These are phyloP conservation scores for Fusarium piperis DNA, from an alignment of 2,329 filamentous ascomycete species.

Conservation along the genomic window DNA sequence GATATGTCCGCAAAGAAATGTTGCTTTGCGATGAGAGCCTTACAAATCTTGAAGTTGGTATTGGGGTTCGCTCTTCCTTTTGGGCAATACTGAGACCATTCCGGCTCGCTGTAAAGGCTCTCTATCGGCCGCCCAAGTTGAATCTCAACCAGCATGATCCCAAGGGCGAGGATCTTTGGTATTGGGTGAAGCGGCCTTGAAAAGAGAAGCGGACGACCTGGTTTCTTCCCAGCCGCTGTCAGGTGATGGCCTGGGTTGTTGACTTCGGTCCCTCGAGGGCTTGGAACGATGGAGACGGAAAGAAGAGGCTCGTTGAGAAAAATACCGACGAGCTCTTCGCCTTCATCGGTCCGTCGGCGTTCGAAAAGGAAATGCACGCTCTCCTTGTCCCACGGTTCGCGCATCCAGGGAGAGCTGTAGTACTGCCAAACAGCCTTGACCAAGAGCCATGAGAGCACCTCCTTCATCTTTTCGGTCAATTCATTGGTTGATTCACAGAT, in stretches of 20 bases:
- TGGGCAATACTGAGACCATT: neutral
- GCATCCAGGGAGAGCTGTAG: neutral
- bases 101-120: neutral
- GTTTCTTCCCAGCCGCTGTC: neutral
- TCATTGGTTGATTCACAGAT: neutral
- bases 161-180: neutral
- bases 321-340: neutral
- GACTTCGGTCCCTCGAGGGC: neutral
- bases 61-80: neutral
- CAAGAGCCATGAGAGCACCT: neutral
- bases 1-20: neutral
- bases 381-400: neutral
- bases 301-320: neutral
- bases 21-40: neutral
- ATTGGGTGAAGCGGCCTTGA: neutral
- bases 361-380: neutral
- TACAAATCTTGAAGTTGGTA: neutral
- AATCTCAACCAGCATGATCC: neutral
- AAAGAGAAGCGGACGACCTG: neutral
- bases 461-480: neutral
- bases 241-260: neutral
- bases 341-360: neutral
- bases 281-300: neutral
- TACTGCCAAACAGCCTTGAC: neutral
- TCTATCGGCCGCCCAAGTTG: neutral